Base-by-base conservation (phyloP, 805 yeast species). In the Metahyphopichia silvanorum region DNA sequence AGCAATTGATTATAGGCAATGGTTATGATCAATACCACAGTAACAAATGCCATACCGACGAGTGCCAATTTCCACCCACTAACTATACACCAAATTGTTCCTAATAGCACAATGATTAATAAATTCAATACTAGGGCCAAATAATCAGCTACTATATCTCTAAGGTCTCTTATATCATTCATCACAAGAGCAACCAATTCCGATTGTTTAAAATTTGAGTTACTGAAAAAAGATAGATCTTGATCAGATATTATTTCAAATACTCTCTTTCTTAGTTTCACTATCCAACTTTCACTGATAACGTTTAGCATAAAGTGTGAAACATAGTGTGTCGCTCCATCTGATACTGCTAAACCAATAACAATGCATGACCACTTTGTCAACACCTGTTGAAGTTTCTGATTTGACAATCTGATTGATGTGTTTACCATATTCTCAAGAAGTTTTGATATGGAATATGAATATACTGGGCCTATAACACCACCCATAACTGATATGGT, bases 11-110 rank as follows among this genome's bases (percentile, higher is more conserved):
- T 77, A 53, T 77, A 86, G 1, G 65, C 27, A 0, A 63, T 56
- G 2, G 89, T 73, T 1, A 77, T 47, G 0, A 74, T 16, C 0
- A 75, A 46, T 31, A 85, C 77, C 9, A 79, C 41, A 0, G 96
- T 94, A 10, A 84, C 69, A 53, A 88, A 66, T 0, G 95, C 71
- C 8, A 89, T 46, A 2, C 95, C 94, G 2, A 86, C 93, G 7
- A 91, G 59, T 2, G 96, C 76, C 25, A 93, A 60, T 47, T 82
- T 84, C 98, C 98, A 93, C 0, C 96, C 96, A 8, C 70, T 53
- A 0, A 69, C 70, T 1, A 87, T 40, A 0, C 96, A 79, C 97
- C 97, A 93, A 5, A 77, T 61, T 4, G 80, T 40, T 4, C 96
- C 94, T 17, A 78, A 56, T 0, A 64, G 23, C 0, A 82, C 61